These are phyloP conservation scores for Penicillium brevicompactum DNA, from an alignment of 2,329 filamentous ascomycete species.

Conservation along the genomic window DNA sequence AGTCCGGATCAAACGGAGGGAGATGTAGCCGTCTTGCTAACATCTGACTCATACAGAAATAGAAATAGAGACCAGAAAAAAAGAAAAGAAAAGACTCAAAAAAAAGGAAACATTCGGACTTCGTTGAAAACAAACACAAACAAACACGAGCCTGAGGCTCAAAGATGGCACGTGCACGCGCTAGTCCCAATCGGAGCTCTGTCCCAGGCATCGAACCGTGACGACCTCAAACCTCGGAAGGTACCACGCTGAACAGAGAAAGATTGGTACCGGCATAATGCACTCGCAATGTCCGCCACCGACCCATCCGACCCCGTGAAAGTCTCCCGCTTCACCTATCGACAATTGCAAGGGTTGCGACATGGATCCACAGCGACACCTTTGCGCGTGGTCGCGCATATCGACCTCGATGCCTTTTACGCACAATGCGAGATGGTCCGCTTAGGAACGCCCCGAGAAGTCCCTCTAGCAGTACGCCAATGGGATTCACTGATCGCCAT, in stretches of 20 bases:
- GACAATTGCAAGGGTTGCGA: slow-evolving; percentile 75
- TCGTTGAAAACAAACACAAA: background rate
- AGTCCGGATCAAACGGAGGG: too few species aligned
- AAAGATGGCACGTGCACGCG: slow-evolving; percentile 11
- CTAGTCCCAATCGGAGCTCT: slow-evolving; percentile 16
- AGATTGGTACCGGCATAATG: slow-evolving; percentile 19
- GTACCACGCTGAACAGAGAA: background rate
- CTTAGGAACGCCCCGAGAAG: slow-evolving; percentile 70
- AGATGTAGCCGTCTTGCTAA: too few species aligned
- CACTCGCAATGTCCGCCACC: slow-evolving; percentile 47
- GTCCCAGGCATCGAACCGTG: slow-evolving; percentile 19
- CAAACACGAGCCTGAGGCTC: slow-evolving; percentile 13
- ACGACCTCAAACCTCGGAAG: background rate
- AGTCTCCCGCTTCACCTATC: slow-evolving; percentile 78
- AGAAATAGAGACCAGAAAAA: background rate
- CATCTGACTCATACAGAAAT: too few species aligned
- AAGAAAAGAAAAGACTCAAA: background rate
- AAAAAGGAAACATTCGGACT: background rate
- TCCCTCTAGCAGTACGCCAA: slow-evolving; percentile 90
- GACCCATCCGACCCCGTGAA: slow-evolving; percentile 32
- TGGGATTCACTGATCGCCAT: slow-evolving; percentile 95
- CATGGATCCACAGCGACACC: slow-evolving; percentile 72
- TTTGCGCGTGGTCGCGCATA: slow-evolving; percentile 82
- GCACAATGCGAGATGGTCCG: slow-evolving; percentile 94
- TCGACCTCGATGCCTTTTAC: slow-evolving; percentile 98